phyloP scores from a whole-genome alignment of 2,329 filamentous ascomycete genomes.

The Zymoseptoria pseudotritici region DNA sequence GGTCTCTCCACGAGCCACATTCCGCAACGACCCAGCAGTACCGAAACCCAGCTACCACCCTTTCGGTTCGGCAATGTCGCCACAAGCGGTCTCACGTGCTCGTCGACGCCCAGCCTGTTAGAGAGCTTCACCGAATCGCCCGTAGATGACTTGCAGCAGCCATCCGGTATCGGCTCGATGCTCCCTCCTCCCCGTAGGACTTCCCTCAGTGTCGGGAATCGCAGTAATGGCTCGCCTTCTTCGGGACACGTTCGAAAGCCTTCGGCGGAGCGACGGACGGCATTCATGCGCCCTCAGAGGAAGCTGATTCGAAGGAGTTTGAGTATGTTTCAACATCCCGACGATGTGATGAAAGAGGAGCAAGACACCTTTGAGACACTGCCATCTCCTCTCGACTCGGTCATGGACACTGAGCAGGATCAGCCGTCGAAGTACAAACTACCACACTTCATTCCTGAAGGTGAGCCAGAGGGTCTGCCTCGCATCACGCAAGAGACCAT shows the following conservation, averaged over 20 bases:
- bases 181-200: slow-evolving; percentile 58
- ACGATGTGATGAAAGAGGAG: slow-evolving; percentile 77
- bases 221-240: slow-evolving; percentile 69
- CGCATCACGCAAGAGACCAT: slow-evolving; percentile 77
- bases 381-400: slow-evolving; percentile 50
- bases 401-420: slow-evolving; percentile 75
- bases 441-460: slow-evolving; percentile 75
- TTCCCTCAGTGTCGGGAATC: slow-evolving; percentile 53
- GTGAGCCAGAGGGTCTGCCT: slow-evolving; percentile 77
- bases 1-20: slow-evolving; percentile 62
- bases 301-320: slow-evolving; percentile 87
- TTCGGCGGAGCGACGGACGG: slow-evolving; percentile 51
- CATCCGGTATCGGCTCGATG: slow-evolving; percentile 46
- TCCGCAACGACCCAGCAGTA: slow-evolving; percentile 48
- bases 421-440: slow-evolving; percentile 57
- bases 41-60: slow-evolving; percentile 60
- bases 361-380: slow-evolving; percentile 49
- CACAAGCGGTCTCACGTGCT: slow-evolving; percentile 28
- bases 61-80: slow-evolving; percentile 64
- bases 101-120: slow-evolving; percentile 60
- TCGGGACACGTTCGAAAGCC: slow-evolving; percentile 62
- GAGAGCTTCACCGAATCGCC: slow-evolving; percentile 80
- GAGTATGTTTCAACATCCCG: slow-evolving; percentile 95
- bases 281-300: slow-evolving; percentile 59
- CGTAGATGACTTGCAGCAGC: slow-evolving; percentile 59